phyloP scores from a whole-genome alignment of 345 rosid species.

The Gossypium bickii region DNA sequence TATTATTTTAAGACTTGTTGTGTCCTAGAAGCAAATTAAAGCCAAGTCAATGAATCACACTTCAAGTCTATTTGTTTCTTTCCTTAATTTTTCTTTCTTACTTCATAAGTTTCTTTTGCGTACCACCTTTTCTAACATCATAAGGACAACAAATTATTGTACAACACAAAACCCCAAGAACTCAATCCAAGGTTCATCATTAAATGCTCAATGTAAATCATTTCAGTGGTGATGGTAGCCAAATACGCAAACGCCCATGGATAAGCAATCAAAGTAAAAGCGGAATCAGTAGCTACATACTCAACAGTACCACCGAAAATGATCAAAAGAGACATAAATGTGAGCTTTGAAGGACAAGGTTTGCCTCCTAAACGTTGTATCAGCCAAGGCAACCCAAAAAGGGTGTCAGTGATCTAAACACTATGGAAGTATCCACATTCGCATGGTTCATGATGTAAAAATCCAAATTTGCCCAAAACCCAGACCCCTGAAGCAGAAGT shows the following conservation, averaged over 20 bases:
- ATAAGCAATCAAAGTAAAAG: not conserved
- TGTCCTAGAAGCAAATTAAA: no score
- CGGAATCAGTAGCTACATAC: not conserved
- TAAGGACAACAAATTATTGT: not conserved
- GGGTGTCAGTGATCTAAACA: no score
- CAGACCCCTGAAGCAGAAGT: conserved; percentile 45
- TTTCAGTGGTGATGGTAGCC: not conserved
- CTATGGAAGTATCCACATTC: not conserved
- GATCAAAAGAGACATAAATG: not conserved
- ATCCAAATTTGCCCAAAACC: not conserved
- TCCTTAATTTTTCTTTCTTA: no score
- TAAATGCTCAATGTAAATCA: not conserved
- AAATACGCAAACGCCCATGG: not conserved
- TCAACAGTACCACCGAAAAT: not conserved
- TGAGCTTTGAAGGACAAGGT: no score
- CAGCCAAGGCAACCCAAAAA: no score
- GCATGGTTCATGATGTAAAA: not conserved
- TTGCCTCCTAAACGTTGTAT: no score
- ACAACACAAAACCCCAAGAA: not conserved
- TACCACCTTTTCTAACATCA: not conserved
- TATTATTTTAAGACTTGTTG: no score
- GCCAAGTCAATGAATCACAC: no score
- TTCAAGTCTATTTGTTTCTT: no score
- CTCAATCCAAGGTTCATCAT: not conserved
- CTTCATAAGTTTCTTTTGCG: no score